Evolutionary conservation across 352 stramenopile species (phyloP), one percentile per base, ranked within the genome.

Genomic region (Pythium diclinum): DNA sequence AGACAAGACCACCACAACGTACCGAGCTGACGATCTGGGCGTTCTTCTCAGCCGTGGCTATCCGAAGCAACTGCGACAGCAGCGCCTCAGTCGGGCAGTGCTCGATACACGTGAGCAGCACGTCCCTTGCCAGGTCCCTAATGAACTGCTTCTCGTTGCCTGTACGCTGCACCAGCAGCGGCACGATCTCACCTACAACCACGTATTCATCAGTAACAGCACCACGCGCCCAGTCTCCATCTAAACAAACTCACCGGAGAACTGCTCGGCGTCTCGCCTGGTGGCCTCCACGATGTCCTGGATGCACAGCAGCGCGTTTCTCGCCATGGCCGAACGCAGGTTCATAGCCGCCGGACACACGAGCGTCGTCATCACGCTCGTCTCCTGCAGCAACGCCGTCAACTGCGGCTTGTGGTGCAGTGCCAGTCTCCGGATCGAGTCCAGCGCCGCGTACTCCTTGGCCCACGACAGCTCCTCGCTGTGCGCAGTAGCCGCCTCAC

Each of bases 141-240:
- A 92, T 76, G 59, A 92, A 92, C 53, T 89, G 79, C 65, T 92
- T 92, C 64, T 92, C 81, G n/a, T 71, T 88, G 8, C 70, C 76
- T 2, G 76, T 73, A 7, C 79, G 79, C 13, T 74, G 73, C 40
- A 92, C 36, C 3, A 92, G 61, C 17, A 89, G 59, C 21, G 79
- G 81, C 6, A 92, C 59, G 40, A 89, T 58, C 0, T 64, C 59
- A n/a, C 78, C 75, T 77, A 40, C 30, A 52, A 30, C 64, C 13
- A 52, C 36, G 25, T 28, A 2, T 28, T 28, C 25, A 28, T 28
- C 25, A 28, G 25, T 28, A 5, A 28, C 25, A 28, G 25, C 25
- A 28, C 25, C 25, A 28, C 4, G 25, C 2, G 25, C 25, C 25
- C 25, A 28, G 25, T 28, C 25, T 28, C 25, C 25, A 28, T 1